These are phyloP conservation scores for Plenodomus lindquistii DNA, from an alignment of 2,329 filamentous ascomycete genomes.

Conservation along the genomic window DNA sequence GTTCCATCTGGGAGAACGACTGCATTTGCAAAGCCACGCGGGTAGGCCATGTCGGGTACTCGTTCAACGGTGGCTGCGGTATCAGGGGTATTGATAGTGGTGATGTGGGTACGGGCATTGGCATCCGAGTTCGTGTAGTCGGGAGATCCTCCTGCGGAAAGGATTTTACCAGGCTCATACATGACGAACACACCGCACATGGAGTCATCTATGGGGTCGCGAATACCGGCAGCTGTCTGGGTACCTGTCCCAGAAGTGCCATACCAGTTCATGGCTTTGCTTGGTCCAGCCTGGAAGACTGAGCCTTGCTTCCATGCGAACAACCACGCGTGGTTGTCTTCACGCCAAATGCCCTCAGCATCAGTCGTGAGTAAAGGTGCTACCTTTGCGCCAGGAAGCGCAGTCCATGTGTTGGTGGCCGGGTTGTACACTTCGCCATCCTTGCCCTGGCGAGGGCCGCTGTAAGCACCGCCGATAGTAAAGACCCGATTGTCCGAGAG, in stretches of 20 bases:
- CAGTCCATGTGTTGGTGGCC: conserved; percentile 24
- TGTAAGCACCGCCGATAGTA: conserved; percentile 33
- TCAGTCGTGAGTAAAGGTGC: conserved; percentile 27
- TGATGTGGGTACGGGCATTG: conserved; percentile 26
- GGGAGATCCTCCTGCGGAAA: conserved; percentile 27
- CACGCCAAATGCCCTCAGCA: conserved; percentile 25
- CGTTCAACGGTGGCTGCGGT: conserved; percentile 23
- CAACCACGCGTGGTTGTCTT: conserved; percentile 30
- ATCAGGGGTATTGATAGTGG: conserved; percentile 22
- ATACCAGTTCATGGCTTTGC: conserved; percentile 32
- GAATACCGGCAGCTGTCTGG: conserved; percentile 20
- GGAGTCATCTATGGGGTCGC: conserved; percentile 22
- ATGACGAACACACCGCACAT: conserved; percentile 33
- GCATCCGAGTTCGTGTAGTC: conserved; percentile 28
- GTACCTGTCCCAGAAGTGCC: conserved; percentile 22
- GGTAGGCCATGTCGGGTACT: conserved; percentile 28
- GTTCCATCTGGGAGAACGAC: conserved; percentile 33
- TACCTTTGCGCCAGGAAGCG: conserved; percentile 19
- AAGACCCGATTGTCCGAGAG: conserved; percentile 26
- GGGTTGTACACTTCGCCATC: conserved; percentile 29
- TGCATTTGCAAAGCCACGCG: conserved; percentile 28
- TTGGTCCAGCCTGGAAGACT: conserved; percentile 30
- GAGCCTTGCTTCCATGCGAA: conserved; percentile 25
- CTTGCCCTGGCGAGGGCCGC: conserved; percentile 24
- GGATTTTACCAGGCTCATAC: conserved; percentile 31